Percentiles rank a stretch among this genome's conserved stretches.
These are phyloP conservation scores for Diaporthe ampelina DNA, from an alignment of 2,329 filamentous ascomycete species.

Conservation along the genomic window DNA sequence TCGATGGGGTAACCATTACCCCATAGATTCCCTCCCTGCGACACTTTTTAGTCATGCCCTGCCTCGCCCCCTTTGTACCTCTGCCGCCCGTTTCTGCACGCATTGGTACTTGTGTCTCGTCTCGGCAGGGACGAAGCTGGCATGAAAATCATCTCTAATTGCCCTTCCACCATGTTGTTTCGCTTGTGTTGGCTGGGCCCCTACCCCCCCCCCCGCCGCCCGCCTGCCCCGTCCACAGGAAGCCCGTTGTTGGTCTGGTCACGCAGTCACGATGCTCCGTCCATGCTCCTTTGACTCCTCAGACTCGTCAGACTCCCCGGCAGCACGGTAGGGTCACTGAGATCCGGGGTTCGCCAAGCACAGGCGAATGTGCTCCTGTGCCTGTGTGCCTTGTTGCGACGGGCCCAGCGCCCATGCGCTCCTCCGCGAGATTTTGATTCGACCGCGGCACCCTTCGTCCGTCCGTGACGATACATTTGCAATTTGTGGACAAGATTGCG, in stretches of 20 bases:
- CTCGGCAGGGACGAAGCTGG: constrained; percentile 8
- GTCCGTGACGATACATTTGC: constrained; percentile 25
- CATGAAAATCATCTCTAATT: constrained; percentile 30
- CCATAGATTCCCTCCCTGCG: constrained; percentile 45
- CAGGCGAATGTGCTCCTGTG: not conserved
- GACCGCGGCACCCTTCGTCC: not conserved
- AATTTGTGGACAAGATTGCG: constrained; percentile 28
- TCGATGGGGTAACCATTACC: constrained; percentile 50
- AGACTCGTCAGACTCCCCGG: not conserved
- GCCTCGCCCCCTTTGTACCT: constrained; percentile 28
- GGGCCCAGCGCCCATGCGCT: not conserved
- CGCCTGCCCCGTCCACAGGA: constrained; percentile 5
- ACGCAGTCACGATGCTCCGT: constrained; percentile 1
- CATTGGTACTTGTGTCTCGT: not conserved
- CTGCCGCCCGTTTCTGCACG: not conserved
- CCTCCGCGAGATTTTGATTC: constrained; percentile 25
- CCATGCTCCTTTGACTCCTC: not conserved
- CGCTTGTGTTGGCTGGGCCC: constrained; percentile 9
- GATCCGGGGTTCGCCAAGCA: constrained; percentile 35
- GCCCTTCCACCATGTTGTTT: constrained; percentile 10
- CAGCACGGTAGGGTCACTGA: constrained; percentile 37
- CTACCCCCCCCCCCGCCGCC: not conserved
- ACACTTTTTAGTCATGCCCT: constrained; percentile 41
- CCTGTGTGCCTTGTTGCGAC: not conserved
- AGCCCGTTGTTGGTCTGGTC: not conserved